phyloP scores from a whole-genome alignment of 2,329 filamentous ascomycete genomes.

The Calonectria leucothoes region DNA sequence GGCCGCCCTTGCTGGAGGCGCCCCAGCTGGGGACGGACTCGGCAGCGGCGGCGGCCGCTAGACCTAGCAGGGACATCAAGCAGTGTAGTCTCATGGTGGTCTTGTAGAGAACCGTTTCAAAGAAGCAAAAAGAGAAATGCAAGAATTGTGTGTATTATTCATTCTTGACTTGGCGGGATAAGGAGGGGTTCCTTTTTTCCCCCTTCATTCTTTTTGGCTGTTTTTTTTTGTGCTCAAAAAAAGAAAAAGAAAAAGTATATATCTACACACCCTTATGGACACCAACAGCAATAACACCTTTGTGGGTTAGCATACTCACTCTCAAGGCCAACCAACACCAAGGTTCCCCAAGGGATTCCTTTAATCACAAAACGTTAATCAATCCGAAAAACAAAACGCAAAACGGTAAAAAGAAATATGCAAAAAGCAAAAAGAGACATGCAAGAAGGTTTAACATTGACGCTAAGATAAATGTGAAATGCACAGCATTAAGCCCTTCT shows the following conservation, averaged over 20 bases:
- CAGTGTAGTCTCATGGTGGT: neutral
- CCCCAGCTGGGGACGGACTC: neutral
- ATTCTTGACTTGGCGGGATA: too few species aligned
- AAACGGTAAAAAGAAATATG: neutral
- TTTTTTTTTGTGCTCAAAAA: neutral
- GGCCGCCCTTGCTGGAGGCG: neutral
- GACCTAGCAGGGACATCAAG: neutral
- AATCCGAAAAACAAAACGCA: neutral
- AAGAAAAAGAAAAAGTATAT: neutral
- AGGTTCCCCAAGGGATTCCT: neutral
- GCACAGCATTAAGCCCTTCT: neutral
- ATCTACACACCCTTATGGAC: neutral
- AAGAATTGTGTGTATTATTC: neutral
- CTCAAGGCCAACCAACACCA: neutral
- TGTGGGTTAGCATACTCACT: neutral
- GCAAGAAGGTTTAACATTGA: neutral
- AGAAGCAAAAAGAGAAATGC: neutral
- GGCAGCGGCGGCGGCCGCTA: neutral
- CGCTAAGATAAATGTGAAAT: neutral
- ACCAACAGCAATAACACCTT: neutral
- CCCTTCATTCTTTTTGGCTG: neutral
- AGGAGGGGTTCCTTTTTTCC: too few species aligned
- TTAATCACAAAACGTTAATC: neutral
- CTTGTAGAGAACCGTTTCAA: neutral
- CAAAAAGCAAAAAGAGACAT: neutral